phyloP scores from a whole-genome alignment of 75 land plant species.

The Pseudotsuga menziesii region DNA sequence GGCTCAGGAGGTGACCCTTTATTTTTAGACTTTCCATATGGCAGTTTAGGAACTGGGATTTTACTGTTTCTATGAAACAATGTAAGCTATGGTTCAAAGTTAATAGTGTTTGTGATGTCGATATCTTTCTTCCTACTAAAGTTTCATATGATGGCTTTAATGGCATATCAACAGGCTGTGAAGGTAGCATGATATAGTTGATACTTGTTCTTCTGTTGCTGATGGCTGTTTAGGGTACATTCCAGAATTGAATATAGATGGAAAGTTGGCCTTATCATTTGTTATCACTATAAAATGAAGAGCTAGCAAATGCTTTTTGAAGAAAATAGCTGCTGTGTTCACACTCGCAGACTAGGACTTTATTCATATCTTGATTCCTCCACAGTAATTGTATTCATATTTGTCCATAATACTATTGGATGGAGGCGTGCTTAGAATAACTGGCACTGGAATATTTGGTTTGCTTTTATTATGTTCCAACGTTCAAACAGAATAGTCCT shows the following conservation, averaged over 20 bases:
- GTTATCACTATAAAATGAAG: background rate
- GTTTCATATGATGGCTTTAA: background rate
- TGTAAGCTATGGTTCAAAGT: background rate
- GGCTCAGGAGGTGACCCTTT: slow-evolving; percentile 83
- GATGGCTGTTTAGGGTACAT: background rate
- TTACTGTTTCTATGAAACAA: background rate
- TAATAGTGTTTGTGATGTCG: background rate
- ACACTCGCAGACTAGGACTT: too few relatives aligned
- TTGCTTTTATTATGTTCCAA: background rate
- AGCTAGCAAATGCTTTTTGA: background rate
- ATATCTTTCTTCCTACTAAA: background rate
- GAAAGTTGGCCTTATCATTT: background rate
- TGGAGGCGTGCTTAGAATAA: background rate
- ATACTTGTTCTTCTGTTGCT: too few relatives aligned
- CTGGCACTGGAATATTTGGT: background rate
- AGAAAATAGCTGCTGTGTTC: background rate
- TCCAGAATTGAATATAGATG: background rate
- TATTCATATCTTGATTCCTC: background rate
- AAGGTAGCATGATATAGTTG: background rate
- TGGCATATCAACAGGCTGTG: background rate
- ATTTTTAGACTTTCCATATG: background rate
- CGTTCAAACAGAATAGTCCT: too few relatives aligned
- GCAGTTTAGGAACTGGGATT: slow-evolving; percentile 4
- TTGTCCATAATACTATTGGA: background rate
- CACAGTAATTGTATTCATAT: background rate